Base-by-base conservation (phyloP, 2,329 filamentous ascomycete species). In the Pseudogymnoascus sp. region DNA sequence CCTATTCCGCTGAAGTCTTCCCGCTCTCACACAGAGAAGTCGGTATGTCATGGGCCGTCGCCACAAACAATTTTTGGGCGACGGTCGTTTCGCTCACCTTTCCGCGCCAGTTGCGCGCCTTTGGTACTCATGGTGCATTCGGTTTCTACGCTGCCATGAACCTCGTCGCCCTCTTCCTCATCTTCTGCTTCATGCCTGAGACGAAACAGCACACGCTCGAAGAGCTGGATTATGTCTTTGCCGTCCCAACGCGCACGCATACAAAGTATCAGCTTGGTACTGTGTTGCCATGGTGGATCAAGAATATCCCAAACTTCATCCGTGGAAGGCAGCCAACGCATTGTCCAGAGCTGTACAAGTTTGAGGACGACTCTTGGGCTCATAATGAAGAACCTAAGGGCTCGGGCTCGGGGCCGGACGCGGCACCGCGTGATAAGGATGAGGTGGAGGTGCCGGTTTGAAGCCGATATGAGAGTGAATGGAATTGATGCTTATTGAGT, bases 31-130 rank as follows among this genome's bases (percentile, higher is more conserved):
- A 86, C 70, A 76, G 84, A 64, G 84, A 86, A 69, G 77, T 85
- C 4, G 84, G 84, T 36, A 87, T 87, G 84, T 77, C 77, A 0
- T 85, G 80, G 73, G 82, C 82, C 4, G 83, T 86, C 1, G 82
- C 83, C 2, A 85, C 82, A 1, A 83, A 81, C 64, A 75, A 87
- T 59, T 80, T 80, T 67, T 83, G 79, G 79, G 82, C 82, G 0
- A 77, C 81, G 0, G 80, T 88, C 0, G 73, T 89, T n/a, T 80
- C 81, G n/a, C 81, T 89, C 59, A 87, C 69, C 6, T 62, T 71
- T 11, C 70, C 68, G 1, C 66, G 67, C 8, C 67, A 69, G 65
- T 59, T 71, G 2, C 36, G 62, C 7, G 64, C 68, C 4, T 65
- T 69, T 14, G 59, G 60, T 6, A 62, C 66, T 12, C 47, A 59